phyloP scores from a whole-genome alignment of 805 yeast species.

The Cephaloascus albidus region DNA sequence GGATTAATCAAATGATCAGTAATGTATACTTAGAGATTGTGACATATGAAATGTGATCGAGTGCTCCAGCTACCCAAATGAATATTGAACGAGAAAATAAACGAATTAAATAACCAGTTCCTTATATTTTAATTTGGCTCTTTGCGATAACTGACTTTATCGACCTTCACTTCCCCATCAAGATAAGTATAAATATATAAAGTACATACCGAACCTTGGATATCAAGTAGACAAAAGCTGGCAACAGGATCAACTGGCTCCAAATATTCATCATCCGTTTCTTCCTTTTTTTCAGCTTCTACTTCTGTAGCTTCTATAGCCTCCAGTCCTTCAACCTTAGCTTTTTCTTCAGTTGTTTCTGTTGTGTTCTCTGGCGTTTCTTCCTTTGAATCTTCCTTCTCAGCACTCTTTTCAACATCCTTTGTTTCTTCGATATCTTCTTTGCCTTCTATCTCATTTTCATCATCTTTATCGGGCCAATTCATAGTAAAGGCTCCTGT shows the following conservation, averaged over 20 bases:
- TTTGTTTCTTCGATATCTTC: conserved; percentile 19
- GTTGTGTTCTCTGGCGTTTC: conserved; percentile 1
- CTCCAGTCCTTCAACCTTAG: conserved; percentile 7
- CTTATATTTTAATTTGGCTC: too few relatives aligned
- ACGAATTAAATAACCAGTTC: too few relatives aligned
- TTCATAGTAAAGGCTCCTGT: conserved; percentile 76
- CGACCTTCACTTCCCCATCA: conserved; percentile 82
- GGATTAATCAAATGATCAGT: too few relatives aligned
- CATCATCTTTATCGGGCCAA: conserved; percentile 47
- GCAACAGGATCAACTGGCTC: conserved; percentile 42
- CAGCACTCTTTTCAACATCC: conserved; percentile 7
- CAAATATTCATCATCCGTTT: conserved; percentile 10
- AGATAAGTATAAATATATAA: conserved; percentile 77
- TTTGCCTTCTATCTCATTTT: conserved; percentile 19
- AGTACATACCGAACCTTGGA: conserved; percentile 71
- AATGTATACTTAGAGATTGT: too few relatives aligned
- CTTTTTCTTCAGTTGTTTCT: conserved; percentile 1
- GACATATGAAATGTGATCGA: too few relatives aligned
- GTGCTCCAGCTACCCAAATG: too few relatives aligned
- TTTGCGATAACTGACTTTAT: conserved; percentile 66
- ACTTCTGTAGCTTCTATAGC: conserved; percentile 9
- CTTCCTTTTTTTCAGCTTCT: conserved; percentile 3
- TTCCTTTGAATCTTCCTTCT: conserved; percentile 6
- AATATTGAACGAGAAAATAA: too few relatives aligned
- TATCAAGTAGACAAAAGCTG: conserved; percentile 81